Percentiles rank a stretch among this genome's conserved stretches.
Conservation (phyloP, 2,329 filamentous ascomycete genomes). For the Cercospora sojina region DNA sequence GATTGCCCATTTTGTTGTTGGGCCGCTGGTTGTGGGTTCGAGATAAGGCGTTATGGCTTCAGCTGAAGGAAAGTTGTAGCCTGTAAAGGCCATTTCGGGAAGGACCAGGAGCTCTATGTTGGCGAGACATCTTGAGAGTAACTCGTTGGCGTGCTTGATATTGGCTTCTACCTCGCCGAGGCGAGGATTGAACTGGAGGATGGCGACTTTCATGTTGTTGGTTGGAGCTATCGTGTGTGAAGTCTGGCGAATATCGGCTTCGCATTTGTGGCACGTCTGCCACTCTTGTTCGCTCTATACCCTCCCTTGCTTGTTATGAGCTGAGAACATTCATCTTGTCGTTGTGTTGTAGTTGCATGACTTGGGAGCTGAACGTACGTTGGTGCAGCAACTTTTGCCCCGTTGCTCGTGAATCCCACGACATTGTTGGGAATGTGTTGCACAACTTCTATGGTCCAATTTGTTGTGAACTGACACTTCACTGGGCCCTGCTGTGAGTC, state of each 20-base stretch:
- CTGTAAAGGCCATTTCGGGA: slow-evolving; percentile 74
- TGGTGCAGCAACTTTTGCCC: background rate
- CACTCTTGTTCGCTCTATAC: background rate
- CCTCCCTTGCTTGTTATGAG: background rate
- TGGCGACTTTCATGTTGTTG: slow-evolving; percentile 61
- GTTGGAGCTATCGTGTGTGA: background rate
- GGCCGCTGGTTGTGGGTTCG: slow-evolving; percentile 64
- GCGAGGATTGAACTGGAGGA: slow-evolving; percentile 69
- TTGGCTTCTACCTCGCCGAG: slow-evolving; percentile 71
- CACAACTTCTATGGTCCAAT: background rate
- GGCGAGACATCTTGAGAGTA: slow-evolving; percentile 53
- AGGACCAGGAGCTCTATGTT: slow-evolving; percentile 70
- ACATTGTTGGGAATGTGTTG: background rate
- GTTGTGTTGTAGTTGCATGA: background rate
- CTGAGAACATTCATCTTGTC: background rate
- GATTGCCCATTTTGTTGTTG: slow-evolving; percentile 69
- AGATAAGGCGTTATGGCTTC: slow-evolving; percentile 67
- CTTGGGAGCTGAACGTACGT: background rate
- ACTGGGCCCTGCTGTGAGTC: no score
- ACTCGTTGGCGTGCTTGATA: slow-evolving; percentile 63
- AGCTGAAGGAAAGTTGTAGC: slow-evolving; percentile 75
- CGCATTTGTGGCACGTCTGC: background rate
- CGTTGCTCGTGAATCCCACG: background rate
- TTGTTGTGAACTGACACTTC: no score
- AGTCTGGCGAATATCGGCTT: background rate